These are phyloP conservation scores for Amanita molliuscula DNA, from an alignment of 768 basidiomycete genomes.

Conservation along the genomic window DNA sequence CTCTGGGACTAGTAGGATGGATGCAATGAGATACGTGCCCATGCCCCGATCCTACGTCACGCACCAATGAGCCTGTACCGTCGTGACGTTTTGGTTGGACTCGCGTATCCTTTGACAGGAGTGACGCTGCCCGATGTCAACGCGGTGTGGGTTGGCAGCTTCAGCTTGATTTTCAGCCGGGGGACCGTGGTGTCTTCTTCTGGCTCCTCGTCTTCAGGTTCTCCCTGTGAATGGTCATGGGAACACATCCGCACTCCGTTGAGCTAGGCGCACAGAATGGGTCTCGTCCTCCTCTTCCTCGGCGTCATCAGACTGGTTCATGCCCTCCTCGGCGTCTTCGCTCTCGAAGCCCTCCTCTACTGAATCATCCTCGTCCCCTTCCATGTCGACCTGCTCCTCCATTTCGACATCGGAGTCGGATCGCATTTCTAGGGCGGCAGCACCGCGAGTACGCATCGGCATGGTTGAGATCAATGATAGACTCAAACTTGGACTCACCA, in stretches of 20 bases:
- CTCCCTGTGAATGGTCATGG: conserved; percentile 10
- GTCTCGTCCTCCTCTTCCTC: conserved; percentile 19
- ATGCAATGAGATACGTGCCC: background rate
- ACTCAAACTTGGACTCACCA: conserved; percentile 4
- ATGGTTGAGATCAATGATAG: conserved; percentile 11
- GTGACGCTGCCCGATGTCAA: conserved; percentile 19
- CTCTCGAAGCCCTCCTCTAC: conserved; percentile 27
- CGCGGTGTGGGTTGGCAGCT: conserved; percentile 30
- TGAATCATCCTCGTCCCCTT: conserved; percentile 25
- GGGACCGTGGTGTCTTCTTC: conserved; percentile 15
- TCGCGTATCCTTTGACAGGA: conserved; percentile 18
- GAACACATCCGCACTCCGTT: background rate
- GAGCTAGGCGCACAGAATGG: conserved; percentile 6
- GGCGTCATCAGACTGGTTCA: conserved; percentile 19
- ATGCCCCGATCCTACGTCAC: background rate
- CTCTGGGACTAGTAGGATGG: conserved; percentile 19
- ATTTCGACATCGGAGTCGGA: conserved; percentile 21
- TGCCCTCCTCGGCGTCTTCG: conserved; percentile 20
- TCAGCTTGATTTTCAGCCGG: conserved; percentile 53
- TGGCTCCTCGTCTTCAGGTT: conserved; percentile 25
- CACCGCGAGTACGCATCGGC: conserved; percentile 23
- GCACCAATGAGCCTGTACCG: conserved; percentile 15
- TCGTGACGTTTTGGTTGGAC: conserved; percentile 15
- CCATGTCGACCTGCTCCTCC: conserved; percentile 14
- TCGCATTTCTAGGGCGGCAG: conserved; percentile 24